Base-by-base conservation (phyloP, 805 yeast species). In the Wickerhamomyces silvicola region DNA sequence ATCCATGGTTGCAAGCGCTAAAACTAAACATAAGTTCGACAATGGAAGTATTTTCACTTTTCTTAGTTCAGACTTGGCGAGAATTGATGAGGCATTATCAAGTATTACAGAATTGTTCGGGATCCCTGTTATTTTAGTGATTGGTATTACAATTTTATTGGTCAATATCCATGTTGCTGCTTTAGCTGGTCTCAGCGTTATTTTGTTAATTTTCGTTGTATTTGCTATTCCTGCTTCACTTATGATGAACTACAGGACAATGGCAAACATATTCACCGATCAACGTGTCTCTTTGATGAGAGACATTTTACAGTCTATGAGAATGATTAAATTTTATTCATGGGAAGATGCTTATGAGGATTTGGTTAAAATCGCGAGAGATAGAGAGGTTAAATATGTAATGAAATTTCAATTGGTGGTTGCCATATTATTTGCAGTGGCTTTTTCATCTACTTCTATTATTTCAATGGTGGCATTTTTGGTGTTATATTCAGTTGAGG, bases 341-440 rank as follows among this genome's bases (percentile, higher is more conserved):
- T 84, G 94, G 94, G 95, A 85, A 58, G 65, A 64, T n/a, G 83
- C 94, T 1, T 85, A 81, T 52, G 60, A 64, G 28, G 55, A 63
- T 7, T 54, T 68, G 27, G 66, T 85, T 23, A 46, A 70, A 4
- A 60, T 60, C 4, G 60, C 71, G 14, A 68, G 95, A 44, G 42
- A 45, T 1, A 51, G 59, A n/a, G 94, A 84, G 55, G 72, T 79
- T 70, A 39, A 44, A 3, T 58, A 60, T 29, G 62, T 84, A 39
- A 64, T 72, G 40, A 63, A 59, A 32, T 72, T 85, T 64, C 88
- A 82, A 48, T 63, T 77, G 24, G 26, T 53, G 74, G 18, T 74
- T 88, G 52, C 82, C 80, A 48, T 41, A 67, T 14, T 71, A 30
- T 64, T 81, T 38, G 58, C 82, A 10, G 60, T 65, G 46, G 81